Conservation (phyloP, 2,329 filamentous ascomycete species). For the Beauveria australis region DNA sequence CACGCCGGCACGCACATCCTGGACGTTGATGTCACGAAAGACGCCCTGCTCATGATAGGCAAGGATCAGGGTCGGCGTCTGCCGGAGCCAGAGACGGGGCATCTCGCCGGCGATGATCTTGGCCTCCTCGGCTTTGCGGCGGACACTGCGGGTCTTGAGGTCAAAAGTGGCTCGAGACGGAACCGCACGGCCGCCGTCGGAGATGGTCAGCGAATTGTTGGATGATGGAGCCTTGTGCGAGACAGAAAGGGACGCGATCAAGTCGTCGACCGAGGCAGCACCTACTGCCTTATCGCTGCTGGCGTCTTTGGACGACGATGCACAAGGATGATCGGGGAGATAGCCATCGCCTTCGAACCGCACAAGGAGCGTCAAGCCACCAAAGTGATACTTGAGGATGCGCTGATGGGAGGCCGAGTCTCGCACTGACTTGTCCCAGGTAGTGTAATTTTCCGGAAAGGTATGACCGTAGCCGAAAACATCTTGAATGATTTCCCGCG, state of each 20-base stretch:
- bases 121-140: conserved; percentile 13
- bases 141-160: conserved; percentile 28
- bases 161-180: conserved; percentile 26
- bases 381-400: conserved; percentile 51
- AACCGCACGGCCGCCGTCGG: conserved; percentile 16
- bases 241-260: neutral
- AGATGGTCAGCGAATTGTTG: conserved; percentile 10
- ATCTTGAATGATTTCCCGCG: conserved; percentile 45
- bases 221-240: neutral
- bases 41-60: conserved; percentile 25
- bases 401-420: conserved; percentile 55
- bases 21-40: conserved; percentile 25
- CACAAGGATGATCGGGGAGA: conserved; percentile 14
- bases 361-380: conserved; percentile 33
- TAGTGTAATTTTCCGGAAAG: conserved; percentile 59
- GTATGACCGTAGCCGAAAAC: conserved; percentile 56
- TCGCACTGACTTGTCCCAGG: conserved; percentile 46
- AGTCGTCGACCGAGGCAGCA: neutral
- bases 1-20: conserved; percentile 20
- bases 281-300: neutral
- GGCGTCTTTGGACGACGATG: neutral
- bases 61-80: conserved; percentile 27
- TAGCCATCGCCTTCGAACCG: conserved; percentile 55
- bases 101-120: conserved; percentile 24
- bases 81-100: conserved; percentile 29